These are phyloP conservation scores for Citrus mangshanensis DNA, from an alignment of 345 rosid genomes.

Conservation along the genomic window DNA sequence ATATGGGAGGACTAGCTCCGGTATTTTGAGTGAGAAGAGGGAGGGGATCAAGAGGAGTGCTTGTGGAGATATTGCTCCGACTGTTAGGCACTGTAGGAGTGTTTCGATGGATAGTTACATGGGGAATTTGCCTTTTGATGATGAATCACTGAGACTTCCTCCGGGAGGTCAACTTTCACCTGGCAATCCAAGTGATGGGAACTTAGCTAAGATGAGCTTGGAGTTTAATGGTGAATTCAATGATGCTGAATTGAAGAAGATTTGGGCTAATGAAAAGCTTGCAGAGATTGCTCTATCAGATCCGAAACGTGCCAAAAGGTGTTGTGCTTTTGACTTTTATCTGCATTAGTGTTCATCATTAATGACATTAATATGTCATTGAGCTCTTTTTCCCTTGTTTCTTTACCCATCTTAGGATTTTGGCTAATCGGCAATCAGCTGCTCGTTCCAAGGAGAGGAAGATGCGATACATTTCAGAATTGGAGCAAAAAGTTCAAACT, in stretches of 20 bases:
- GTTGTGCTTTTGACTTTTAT: not conserved
- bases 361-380: not conserved
- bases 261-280: constrained; percentile 74
- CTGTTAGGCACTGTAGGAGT: constrained; percentile 55
- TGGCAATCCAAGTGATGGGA: constrained; percentile 45
- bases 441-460: constrained; percentile 89
- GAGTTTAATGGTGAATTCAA: constrained; percentile 59
- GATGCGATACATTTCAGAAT: constrained; percentile 63
- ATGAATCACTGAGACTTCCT: constrained; percentile 33
- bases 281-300: constrained; percentile 67
- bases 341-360: not conserved
- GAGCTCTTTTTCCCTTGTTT: not conserved
- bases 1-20: constrained; percentile 31
- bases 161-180: constrained; percentile 31
- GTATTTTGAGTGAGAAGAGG: constrained; percentile 31
- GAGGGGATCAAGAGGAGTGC: constrained; percentile 65
- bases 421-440: constrained; percentile 86
- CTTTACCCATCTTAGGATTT: constrained; percentile 45
- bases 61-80: constrained; percentile 48
- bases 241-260: constrained; percentile 64
- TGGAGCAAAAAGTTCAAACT: constrained; percentile 86
- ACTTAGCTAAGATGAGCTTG: constrained; percentile 29
- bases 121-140: constrained; percentile 49
- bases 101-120: constrained; percentile 77
- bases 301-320: constrained; percentile 58